Percentiles rank a stretch among this genome's conserved stretches.
Evolutionary conservation across 208 protist species (phyloP).

Genomic region (Acanthamoeba healyi): DNA sequence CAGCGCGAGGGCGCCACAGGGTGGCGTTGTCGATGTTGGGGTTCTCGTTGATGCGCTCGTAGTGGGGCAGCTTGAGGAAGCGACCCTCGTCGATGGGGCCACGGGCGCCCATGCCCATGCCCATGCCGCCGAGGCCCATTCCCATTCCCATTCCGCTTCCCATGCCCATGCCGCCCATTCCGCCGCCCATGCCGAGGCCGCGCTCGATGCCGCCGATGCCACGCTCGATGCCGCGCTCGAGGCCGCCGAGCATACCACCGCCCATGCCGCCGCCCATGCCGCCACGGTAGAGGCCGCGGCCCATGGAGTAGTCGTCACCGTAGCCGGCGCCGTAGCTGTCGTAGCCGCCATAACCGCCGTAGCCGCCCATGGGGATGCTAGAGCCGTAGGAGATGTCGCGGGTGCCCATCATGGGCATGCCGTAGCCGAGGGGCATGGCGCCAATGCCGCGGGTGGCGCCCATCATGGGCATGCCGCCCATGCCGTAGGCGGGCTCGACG

Average conservation of each 20-base stretch:
- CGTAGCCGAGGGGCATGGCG: neutral
- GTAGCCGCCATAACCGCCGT: neutral
- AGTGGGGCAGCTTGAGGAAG: constrained; percentile 68
- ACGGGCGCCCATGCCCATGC: neutral
- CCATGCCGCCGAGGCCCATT: constrained; percentile 30
- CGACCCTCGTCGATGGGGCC: constrained; percentile 54
- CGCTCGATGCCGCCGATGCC: neutral
- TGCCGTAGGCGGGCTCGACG: neutral
- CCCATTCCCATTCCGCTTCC: constrained; percentile 23
- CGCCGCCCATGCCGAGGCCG: neutral
- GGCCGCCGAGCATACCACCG: neutral
- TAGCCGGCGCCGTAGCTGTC: neutral
- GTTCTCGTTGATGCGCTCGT: neutral
- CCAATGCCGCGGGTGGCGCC: neutral
- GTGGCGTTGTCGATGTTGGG: constrained; percentile 70
- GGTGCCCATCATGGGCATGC: too few relatives aligned
- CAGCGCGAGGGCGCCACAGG: constrained; percentile 36
- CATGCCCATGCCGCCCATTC: neutral
- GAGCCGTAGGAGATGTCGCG: neutral
- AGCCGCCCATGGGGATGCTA: constrained; percentile 2
- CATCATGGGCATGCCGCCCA: neutral
- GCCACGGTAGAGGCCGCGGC: neutral
- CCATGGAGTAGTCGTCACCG: neutral
- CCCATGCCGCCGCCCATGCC: neutral
- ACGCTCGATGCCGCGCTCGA: neutral